Base-by-base conservation (phyloP, 768 basidiomycete species). In the Lanmaoa rubissima region DNA sequence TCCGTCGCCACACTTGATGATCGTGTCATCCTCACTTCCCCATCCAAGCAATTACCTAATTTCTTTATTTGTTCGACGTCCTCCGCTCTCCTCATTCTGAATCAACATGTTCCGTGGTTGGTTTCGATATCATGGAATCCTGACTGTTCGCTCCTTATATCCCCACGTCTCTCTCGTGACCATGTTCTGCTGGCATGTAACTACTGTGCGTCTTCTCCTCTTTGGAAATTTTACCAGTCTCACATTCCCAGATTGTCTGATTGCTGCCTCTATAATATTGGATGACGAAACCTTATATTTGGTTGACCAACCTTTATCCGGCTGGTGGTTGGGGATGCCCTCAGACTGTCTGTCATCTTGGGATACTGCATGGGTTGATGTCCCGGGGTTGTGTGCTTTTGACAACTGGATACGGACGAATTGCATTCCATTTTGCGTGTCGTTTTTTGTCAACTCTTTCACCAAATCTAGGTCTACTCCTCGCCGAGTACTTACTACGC, bases 401-500 rank as follows among this genome's bases (percentile, higher is more conserved):
- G 26, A 35, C 24, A 21, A 61, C 39, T 19, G 44, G 32, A 50
- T 45, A 40, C 32, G n/a, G 32, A 51, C 36, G 14, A 38, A 51
- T 36, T 11, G 32, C 19, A 19, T 51, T 31, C 17, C 16, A 26
- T 43, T 49, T 36, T 51, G 17, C 5, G 42, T 32, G 14, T 6
- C 35, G n/a, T 14, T n/a, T 19, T 21, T 28, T 31, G 49, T 38
- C 35, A n/a, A 28, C 9, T 4, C 8, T 36, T 47, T 50, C 48
- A 38, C 56, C 21, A 24, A 57, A 47, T 45, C n/a, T 50, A 70
- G 68, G 42, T 59, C 61, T 28, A 53, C 60, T 17, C 55, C 65
- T 32, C 64, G 63, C 51, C 77, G 77, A 31, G 76, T 82, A 46
- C 69, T 84, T 45, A 79, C 82, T 4, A 61, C 83, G 6, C 62